A percentile compares a stretch with the other conserved stretches of the same genome.
Evolutionary conservation across 2,329 filamentous ascomycete genomes (phyloP).

Genomic region (Calonectria fujianensis): DNA sequence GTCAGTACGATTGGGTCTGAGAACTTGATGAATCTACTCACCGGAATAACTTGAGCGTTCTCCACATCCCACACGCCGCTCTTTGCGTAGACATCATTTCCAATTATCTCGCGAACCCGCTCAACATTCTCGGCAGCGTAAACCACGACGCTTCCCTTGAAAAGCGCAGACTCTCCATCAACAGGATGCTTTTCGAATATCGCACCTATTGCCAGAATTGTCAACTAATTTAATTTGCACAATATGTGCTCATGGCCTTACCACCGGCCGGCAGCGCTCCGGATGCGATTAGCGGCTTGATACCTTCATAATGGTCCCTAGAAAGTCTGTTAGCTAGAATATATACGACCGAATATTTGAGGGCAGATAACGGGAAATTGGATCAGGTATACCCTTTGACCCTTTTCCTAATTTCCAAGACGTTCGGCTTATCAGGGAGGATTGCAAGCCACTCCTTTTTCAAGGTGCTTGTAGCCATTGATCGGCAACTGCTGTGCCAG

Average conservation of each 20-base stretch:
- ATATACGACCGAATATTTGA: not conserved
- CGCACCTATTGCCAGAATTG: constrained; percentile 13
- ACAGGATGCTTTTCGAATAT: constrained; percentile 46
- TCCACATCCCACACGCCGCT: constrained; percentile 51
- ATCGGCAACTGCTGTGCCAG: not conserved
- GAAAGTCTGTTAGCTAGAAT: not conserved
- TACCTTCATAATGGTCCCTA: constrained; percentile 43
- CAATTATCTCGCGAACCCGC: constrained; percentile 47
- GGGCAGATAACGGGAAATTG: fast-evolving
- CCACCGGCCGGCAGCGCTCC: constrained; percentile 45
- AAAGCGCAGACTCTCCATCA: constrained; percentile 39
- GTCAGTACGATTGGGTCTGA: not conserved
- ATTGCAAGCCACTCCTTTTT: constrained; percentile 41
- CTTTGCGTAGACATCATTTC: constrained; percentile 47
- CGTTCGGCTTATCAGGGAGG: constrained; percentile 38
- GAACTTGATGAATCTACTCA: constrained; percentile 22
- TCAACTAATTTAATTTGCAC: fast-evolving
- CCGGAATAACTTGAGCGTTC: constrained; percentile 50
- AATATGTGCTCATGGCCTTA: not conserved
- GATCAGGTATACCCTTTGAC: constrained; percentile 26
- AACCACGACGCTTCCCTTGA: constrained; percentile 40
- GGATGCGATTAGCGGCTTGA: constrained; percentile 45
- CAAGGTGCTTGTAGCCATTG: constrained; percentile 23
- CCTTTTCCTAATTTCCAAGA: constrained; percentile 35
- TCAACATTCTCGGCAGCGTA: constrained; percentile 30